These are phyloP conservation scores for Chrysophaeum taylorii DNA, from an alignment of 352 stramenopile genomes.

Conservation along the genomic window DNA sequence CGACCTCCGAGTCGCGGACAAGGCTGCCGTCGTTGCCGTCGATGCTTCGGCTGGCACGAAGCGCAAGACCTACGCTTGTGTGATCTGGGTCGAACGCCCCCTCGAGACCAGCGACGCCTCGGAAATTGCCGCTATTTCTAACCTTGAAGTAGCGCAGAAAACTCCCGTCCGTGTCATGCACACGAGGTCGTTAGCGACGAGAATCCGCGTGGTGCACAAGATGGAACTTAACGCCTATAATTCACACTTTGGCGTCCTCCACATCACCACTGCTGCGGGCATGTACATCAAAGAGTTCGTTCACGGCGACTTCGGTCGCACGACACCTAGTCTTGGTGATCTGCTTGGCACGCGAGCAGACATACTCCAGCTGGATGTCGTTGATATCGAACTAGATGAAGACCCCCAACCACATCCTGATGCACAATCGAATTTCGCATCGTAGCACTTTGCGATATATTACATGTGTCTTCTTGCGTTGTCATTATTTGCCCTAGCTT, in stretches of 20 bases:
- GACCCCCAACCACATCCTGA: too few relatives aligned
- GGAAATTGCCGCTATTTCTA: slow-evolving; percentile 26
- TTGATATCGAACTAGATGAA: slow-evolving; percentile 70
- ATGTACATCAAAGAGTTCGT: slow-evolving; percentile 99
- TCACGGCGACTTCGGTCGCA: slow-evolving; percentile 92
- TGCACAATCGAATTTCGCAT: too few relatives aligned
- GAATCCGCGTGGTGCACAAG: slow-evolving; percentile 50
- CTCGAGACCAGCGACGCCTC: slow-evolving; percentile 15
- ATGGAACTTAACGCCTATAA: slow-evolving; percentile 77
- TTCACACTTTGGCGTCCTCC: slow-evolving; percentile 88
- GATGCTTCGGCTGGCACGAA: slow-evolving; percentile 67
- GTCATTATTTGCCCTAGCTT: too few relatives aligned
- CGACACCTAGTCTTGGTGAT: slow-evolving; percentile 75
- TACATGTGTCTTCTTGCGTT: too few relatives aligned
- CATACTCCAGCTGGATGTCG: slow-evolving; percentile 94
- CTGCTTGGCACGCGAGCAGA: slow-evolving; percentile 67
- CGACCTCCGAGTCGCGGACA: slow-evolving; percentile 51
- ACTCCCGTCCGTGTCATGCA: slow-evolving; percentile 96
- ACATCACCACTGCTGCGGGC: slow-evolving; percentile 79
- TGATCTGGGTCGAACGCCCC: slow-evolving; percentile 9
- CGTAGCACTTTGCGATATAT: too few relatives aligned
- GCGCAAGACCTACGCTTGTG: slow-evolving; percentile 69
- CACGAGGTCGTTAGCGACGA: slow-evolving; percentile 78
- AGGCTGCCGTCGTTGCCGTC: slow-evolving; percentile 58
- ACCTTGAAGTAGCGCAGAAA: slow-evolving; percentile 80